Evolutionary conservation across 768 basidiomycete species (phyloP).

Genomic region (Pilatotrama ljubarskyi): DNA sequence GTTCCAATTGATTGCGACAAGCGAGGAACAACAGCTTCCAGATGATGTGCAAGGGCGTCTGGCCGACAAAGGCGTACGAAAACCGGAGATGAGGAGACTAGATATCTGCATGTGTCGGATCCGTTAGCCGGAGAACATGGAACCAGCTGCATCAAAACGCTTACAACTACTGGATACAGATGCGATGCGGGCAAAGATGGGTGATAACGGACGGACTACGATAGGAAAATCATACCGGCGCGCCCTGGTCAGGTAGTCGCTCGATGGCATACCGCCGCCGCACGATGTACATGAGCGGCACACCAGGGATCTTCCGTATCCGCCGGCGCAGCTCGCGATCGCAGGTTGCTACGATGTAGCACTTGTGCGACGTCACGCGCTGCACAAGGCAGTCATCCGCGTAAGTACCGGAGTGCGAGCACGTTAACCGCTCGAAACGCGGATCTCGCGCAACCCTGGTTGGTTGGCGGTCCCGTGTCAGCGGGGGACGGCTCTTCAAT

Average conservation of each 20-base stretch:
- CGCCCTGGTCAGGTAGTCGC: conserved; percentile 90
- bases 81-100: conserved; percentile 10
- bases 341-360: conserved; percentile 97
- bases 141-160: neutral
- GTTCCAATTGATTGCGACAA: neutral
- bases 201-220: too few relatives aligned
- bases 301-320: conserved; percentile 89
- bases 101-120: neutral
- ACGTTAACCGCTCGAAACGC: conserved; percentile 90
- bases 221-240: conserved; percentile 42
- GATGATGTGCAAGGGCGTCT: neutral
- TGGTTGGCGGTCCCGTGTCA: conserved; percentile 12
- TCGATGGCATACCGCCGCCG: conserved; percentile 92
- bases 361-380: conserved; percentile 91
- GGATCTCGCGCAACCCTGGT: conserved; percentile 93
- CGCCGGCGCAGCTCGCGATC: conserved; percentile 92
- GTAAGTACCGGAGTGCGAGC: conserved; percentile 95
- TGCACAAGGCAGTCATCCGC: conserved; percentile 99
- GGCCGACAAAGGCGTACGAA: neutral
- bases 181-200: neutral
- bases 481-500: neutral
- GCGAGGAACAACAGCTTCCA: neutral
- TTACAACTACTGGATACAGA: conserved; percentile 15
- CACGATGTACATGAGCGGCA: conserved; percentile 97
- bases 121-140: neutral